phyloP scores from a whole-genome alignment of 2,329 filamentous ascomycete genomes.

The Cladosporium sp. region DNA sequence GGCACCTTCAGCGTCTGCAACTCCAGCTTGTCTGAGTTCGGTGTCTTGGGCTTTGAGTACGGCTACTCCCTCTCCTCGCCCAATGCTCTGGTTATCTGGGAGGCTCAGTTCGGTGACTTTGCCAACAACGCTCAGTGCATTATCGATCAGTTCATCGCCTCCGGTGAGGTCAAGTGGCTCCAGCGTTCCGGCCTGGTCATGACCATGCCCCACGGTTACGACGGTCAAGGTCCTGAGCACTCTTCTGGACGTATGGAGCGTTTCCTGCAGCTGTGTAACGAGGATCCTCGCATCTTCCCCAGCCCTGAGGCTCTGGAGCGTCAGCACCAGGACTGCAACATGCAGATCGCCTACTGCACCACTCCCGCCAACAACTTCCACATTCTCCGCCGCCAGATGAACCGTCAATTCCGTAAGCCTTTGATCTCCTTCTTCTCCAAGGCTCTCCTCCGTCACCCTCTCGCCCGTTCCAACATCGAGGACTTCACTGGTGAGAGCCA shows the following conservation, averaged over 20 bases:
- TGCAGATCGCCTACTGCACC: constrained; percentile 98
- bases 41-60: constrained; percentile 90
- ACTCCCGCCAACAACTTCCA: constrained; percentile 95
- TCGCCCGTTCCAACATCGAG: constrained; percentile 83
- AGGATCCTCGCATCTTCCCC: constrained; percentile 92
- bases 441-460: constrained; percentile 86
- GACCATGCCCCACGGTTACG: constrained; percentile 95
- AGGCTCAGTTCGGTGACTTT: constrained; percentile 98
- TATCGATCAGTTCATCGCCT: constrained; percentile 97
- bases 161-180: constrained; percentile 97
- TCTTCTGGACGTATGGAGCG: constrained; percentile 96
- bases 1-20: constrained; percentile 96
- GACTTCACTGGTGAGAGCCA: constrained; percentile 88
- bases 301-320: constrained; percentile 82
- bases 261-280: constrained; percentile 94
- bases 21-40: constrained; percentile 76
- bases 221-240: constrained; percentile 97
- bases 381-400: constrained; percentile 92
- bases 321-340: constrained; percentile 99
- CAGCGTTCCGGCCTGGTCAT: constrained; percentile 95
- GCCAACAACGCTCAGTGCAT: constrained; percentile 99
- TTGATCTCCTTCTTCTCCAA: constrained; percentile 99
- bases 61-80: constrained; percentile 96
- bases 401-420: constrained; percentile 98
- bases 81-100: constrained; percentile 98